Evolutionary conservation across 1,139 yeast species (phyloP).

Genomic region (Kurtzmaniella quercitrusa): DNA sequence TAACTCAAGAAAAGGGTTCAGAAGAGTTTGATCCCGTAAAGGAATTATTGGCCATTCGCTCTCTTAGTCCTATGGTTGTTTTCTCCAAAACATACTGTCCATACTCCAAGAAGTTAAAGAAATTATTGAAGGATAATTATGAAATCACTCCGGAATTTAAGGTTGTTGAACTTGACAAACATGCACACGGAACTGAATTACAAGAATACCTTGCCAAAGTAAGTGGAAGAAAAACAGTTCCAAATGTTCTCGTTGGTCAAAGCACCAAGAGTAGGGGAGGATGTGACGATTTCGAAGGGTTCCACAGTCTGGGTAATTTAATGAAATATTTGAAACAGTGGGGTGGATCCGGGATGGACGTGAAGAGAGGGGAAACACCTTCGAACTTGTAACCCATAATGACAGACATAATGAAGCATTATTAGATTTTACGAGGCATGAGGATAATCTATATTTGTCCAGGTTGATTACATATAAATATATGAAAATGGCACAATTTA

Average conservation of each 20-base stretch:
- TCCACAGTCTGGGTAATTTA: slow-evolving; percentile 57
- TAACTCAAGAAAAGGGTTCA: slow-evolving; percentile 7
- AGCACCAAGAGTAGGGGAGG: slow-evolving; percentile 61
- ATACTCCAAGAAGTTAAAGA: slow-evolving; percentile 67
- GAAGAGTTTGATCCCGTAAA: slow-evolving; percentile 53
- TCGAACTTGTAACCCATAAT: slow-evolving; percentile 32
- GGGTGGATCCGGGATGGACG: slow-evolving; percentile 58
- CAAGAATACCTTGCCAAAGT: slow-evolving; percentile 55
- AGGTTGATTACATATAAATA: neutral
- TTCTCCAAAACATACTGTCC: slow-evolving; percentile 76
- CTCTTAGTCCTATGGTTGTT: slow-evolving; percentile 64
- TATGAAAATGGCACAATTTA: neutral
- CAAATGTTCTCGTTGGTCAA: slow-evolving; percentile 63
- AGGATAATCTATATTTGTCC: too few relatives aligned
- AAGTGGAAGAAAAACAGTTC: slow-evolving; percentile 67
- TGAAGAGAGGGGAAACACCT: slow-evolving; percentile 53
- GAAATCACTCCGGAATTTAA: slow-evolving; percentile 67
- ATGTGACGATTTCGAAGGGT: slow-evolving; percentile 66
- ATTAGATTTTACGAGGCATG: neutral
- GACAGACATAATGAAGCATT: neutral
- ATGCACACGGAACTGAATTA: slow-evolving; percentile 59
- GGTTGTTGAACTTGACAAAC: slow-evolving; percentile 80
- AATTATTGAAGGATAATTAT: slow-evolving; percentile 59
- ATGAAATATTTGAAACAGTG: slow-evolving; percentile 49
- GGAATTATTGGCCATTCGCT: slow-evolving; percentile 56